Conservation (phyloP, 1,139 yeast species). For the Taiozyma onychis region DNA sequence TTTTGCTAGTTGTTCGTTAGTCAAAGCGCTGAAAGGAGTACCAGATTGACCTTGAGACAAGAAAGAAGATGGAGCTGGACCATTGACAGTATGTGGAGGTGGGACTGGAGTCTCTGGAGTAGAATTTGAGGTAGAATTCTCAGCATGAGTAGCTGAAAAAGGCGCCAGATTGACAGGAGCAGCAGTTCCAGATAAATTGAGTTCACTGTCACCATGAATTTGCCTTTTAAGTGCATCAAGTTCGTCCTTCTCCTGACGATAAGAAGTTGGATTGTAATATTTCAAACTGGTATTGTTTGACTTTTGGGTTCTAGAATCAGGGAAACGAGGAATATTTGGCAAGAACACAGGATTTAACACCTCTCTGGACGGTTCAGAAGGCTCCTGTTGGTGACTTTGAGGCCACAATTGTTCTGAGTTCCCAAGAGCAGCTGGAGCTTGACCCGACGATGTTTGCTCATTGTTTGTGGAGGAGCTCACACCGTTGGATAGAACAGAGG, state of each 20-base stretch:
- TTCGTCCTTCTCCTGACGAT: neutral
- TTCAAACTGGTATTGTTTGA: neutral
- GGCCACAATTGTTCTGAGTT: neutral
- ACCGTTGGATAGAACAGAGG: neutral
- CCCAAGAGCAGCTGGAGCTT: neutral
- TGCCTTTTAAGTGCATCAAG: neutral
- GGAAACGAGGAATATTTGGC: neutral
- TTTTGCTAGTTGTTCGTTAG: conserved; percentile 1
- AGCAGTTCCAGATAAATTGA: neutral
- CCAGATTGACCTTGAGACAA: neutral
- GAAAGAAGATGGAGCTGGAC: conserved; percentile 10
- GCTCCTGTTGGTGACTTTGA: neutral
- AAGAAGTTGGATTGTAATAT: neutral
- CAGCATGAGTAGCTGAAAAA: neutral
- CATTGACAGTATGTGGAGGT: conserved; percentile 12
- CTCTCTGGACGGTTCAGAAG: neutral
- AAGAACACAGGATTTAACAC: neutral
- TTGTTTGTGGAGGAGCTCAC: neutral
- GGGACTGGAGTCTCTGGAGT: conserved; percentile 3
- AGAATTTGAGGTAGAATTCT: neutral
- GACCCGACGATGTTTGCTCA: neutral
- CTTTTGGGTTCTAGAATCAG: neutral
- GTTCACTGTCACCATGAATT: neutral
- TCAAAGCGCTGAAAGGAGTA: neutral
- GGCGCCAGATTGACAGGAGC: neutral